Evolutionary conservation across 2,329 filamentous ascomycete genomes (phyloP), one percentile per base, ranked within the genome.

Genomic region (Niveomyces coronatus): DNA sequence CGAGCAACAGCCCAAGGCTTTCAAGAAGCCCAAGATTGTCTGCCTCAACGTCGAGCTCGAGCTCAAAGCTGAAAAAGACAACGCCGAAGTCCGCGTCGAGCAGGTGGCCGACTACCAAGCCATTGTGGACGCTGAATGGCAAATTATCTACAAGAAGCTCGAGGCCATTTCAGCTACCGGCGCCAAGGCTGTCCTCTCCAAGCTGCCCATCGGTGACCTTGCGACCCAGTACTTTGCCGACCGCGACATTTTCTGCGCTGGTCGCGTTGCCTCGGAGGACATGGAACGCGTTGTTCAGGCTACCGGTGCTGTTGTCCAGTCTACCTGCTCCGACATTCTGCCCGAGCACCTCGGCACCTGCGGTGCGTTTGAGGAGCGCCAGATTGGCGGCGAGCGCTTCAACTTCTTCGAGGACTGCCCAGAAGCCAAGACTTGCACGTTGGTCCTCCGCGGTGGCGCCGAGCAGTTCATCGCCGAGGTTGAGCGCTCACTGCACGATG

Each of bases 381-480:
- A 98, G 65, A 94, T 98, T 47, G 91, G 91, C 57, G 85, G 87
- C 43, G 91, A 98, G 67, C 83, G 91, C 35, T 96, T 89, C 77
- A 98, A 98, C 70, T 84, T 98, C 67, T 98, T 98, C 61, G 85
- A 94, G 62, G 85, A 89, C 53, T 98, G 91, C 69, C 85, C 89
- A 20, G 81, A 80, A 54, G 89, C 91, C 47, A 94, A 94, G 74
- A 96, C 91, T 2, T 98, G 91, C 72, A 98, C 91, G 9, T 71
- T 98, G 15, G 79, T 98, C 28, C 80, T 98, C 46, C 85, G 91
- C 56, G 91, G 91, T 54, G 91, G 91, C 48, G 91, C 91, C 24
- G 91, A 98, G 69, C 91, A 98, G 62, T 98, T 98, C 67, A 98
- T 98, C 53, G 91, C 91, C 42, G 91, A 98, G 63, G 91, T 95